These are phyloP conservation scores for Acacia acuminata DNA, from an alignment of 306 rosid species.

Conservation along the genomic window DNA sequence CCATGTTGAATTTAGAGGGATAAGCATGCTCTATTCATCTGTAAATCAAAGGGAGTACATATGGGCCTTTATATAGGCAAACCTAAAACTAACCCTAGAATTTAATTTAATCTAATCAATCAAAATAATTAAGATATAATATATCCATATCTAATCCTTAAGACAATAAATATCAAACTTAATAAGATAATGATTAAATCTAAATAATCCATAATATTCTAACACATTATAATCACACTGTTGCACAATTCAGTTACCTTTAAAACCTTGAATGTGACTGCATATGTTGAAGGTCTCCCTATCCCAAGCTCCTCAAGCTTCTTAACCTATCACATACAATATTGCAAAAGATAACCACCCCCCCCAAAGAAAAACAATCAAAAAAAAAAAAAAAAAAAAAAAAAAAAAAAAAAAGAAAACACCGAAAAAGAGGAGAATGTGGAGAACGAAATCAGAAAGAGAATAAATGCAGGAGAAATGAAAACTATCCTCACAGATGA, in stretches of 20 bases:
- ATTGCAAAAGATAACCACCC: not conserved
- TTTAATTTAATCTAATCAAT: too few species aligned
- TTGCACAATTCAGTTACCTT: constrained; percentile 55
- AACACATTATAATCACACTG: constrained; percentile 1
- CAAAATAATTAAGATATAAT: too few species aligned
- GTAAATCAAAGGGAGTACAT: too few species aligned
- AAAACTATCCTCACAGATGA: not conserved
- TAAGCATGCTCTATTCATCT: too few species aligned
- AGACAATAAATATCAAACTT: too few species aligned
- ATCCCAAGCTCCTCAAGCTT: constrained; percentile 98
- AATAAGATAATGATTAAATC: too few species aligned
- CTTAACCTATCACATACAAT: constrained; percentile 66
- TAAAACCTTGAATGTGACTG: constrained; percentile 79
- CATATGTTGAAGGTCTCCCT: constrained; percentile 99
- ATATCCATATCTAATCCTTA: too few species aligned
- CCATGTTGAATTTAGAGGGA: too few species aligned
- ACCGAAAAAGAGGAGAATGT: not conserved
- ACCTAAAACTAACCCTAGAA: too few species aligned
- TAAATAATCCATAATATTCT: too few species aligned
- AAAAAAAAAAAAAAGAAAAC: too few species aligned
- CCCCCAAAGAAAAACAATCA: not conserved
- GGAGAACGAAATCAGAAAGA: constrained; percentile 12
- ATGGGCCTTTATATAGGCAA: too few species aligned
- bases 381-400: not conserved
- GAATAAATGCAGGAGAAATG: constrained; percentile 22